A percentile compares a stretch with the other conserved stretches of the same genome.
Conservation (phyloP, 2,329 filamentous ascomycete species). For the Penicillium polonicum region DNA sequence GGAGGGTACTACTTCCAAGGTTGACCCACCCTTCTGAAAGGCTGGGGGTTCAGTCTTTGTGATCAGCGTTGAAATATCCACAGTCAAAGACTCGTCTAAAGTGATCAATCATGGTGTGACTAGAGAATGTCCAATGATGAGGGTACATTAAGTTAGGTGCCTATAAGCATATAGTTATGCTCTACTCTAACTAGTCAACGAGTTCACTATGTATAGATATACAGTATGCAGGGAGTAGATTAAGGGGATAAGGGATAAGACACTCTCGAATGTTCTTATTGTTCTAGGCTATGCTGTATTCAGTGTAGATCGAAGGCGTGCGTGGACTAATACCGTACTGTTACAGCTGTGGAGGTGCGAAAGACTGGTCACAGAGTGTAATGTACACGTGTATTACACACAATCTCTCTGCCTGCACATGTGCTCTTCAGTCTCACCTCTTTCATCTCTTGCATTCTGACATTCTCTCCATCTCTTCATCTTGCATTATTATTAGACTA, state of each 20-base stretch:
- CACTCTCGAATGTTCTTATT: slow-evolving; percentile 1
- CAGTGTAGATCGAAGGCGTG: neutral
- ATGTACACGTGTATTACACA: slow-evolving; percentile 22
- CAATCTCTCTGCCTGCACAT: slow-evolving; percentile 9
- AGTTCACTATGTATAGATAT: no score
- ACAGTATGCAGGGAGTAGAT: no score
- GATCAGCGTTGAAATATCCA: neutral
- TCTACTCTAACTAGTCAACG: no score
- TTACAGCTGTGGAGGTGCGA: neutral
- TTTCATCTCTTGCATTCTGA: slow-evolving; percentile 1
- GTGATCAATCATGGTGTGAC: neutral
- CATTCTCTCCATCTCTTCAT: slow-evolving; percentile 1
- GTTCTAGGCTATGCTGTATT: slow-evolving; percentile 1
- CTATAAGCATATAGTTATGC: neutral
- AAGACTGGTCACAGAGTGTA: slow-evolving; percentile 5
- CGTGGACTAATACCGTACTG: neutral
- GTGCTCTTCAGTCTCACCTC: neutral
- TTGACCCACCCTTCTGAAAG: neutral
- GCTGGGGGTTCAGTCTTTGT: neutral
- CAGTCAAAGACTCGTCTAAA: neutral
- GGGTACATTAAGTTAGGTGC: no score
- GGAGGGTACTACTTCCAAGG: neutral
- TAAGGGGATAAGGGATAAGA: neutral
- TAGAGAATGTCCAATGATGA: neutral
- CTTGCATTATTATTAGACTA: neutral